phyloP scores from a whole-genome alignment of 768 basidiomycete species.

The Lactarius tabidus region DNA sequence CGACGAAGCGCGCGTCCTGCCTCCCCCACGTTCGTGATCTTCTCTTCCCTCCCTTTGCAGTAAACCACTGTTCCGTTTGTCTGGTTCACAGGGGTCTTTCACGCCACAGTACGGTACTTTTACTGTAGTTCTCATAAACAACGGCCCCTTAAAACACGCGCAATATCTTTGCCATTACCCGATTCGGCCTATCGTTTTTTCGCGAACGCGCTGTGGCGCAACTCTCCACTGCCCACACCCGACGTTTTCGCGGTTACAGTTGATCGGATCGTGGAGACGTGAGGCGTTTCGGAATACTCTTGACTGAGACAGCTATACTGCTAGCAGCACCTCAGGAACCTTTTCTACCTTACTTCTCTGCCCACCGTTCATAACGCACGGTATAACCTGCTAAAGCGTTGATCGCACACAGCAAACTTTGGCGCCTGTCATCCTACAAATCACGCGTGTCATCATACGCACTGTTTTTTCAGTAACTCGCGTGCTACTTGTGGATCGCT shows the following conservation, averaged over 20 bases:
- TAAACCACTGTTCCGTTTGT: not conserved
- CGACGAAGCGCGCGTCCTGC: not conserved
- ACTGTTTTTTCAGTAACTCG: not conserved
- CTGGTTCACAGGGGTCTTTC: not conserved
- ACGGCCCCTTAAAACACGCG: not conserved
- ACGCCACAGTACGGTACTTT: not conserved
- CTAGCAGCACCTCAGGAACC: not conserved
- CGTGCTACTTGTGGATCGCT: not conserved
- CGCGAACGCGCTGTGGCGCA: not conserved
- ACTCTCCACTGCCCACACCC: not conserved
- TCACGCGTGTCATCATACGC: too few species aligned
- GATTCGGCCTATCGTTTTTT: not conserved
- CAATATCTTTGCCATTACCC: not conserved
- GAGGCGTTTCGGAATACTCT: not conserved
- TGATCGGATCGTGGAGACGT: not conserved
- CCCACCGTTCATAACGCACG: not conserved
- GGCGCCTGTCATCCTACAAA: not conserved
- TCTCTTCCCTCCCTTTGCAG: not conserved
- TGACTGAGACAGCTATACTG: not conserved
- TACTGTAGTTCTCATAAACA: not conserved
- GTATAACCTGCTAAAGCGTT: not conserved
- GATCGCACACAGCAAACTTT: not conserved
- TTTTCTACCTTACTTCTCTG: not conserved
- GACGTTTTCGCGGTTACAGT: not conserved
- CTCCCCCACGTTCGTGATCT: not conserved